Evolutionary conservation across 306 rosid species (phyloP), one percentile per base, ranked within the genome.

Genomic region (Vigna mungo): DNA sequence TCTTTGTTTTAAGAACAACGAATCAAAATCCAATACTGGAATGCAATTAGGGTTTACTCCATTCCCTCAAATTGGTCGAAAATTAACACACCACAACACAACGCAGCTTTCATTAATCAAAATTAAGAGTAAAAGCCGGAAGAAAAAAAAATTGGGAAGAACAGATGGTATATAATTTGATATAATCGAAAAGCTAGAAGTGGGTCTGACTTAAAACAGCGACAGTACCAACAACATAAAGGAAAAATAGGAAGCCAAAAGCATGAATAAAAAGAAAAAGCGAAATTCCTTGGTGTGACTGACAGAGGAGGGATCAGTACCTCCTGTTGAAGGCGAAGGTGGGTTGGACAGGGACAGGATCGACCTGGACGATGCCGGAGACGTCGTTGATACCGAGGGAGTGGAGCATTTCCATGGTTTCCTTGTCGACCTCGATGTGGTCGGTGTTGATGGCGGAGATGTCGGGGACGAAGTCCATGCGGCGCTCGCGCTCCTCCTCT

Each of bases 401-500:
- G 10, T 54, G 27, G 18, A 86, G 87, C 93, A 89, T 89, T 48
- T 86, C 90, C 0, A 86, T 53, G 5, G 93, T 86, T 64, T 89
- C 90, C 90, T 81, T 83, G 32, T 89, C 93, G 25, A 89, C 93
- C 79, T 79, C 82, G 51, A 89, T 79, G 3, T 48, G 80, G 0
- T 86, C 85, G 10, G 79, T 85, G 66, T 49, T 75, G 46, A 89
- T 86, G 44, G 90, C 89, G 0, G 90, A 89, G 30, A 72, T 79
- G 0, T 85, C 89, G 15, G 90, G 93, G 9, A 89, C 90, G 63
- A 78, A 86, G 80, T 89, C 93, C 90, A 88, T 84, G 78, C 90
- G 87, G 25, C 90, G 90, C 84, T 89, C 89, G 0, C 89, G 73
- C 86, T 89, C 90, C 65, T 89, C 93, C 70, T 89, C 93, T 70